Base-by-base conservation (phyloP, 75 land plant genomes). In the Isoetes taiwanensis region DNA sequence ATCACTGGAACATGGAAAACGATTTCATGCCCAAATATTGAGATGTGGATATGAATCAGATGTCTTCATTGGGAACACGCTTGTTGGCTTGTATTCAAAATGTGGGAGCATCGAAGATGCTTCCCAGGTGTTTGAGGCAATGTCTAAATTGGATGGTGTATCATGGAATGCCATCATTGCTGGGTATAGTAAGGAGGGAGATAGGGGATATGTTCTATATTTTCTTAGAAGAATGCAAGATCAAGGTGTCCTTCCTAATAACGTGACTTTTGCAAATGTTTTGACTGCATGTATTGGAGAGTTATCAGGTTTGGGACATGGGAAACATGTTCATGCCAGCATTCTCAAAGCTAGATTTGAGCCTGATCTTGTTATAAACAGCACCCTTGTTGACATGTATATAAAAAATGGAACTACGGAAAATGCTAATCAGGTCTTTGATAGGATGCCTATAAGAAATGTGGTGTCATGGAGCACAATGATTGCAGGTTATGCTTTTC, bases 391-490 rank as follows among this genome's bases (percentile, higher is more conserved):
- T 6, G 72, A 72, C 17, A 75, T 82, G 80, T 83, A 83, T 63
- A 64, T 68, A 6, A 80, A 74, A 55, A 57, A 67, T 46, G 87
- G 87, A 21, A 68, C 68, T 54, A 70, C 80, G 5, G 76, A 73
- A 33, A 72, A 68, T 38, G 83, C 86, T 27, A 19, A 65, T 40
- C 1, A 53, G 39, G 58, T 83, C 21, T 83, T 83, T 41, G 73
- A 54, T 10, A 62, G 75, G 52, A 69, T 66, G 54, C 16, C 31
- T 16, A 58, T 56, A 16, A 67, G 73, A 55, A 82, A 83, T 35
- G 32, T 77, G 2, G 80, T 80, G 14, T 73, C 83, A 29, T 82
- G 86, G 82, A 82, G 79, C 62, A 70, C 76, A 23, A 82, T 82
- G 79, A 59, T 82, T 31, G 56, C 81, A 32, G 78, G 76, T 2